phyloP scores from a whole-genome alignment of 2,329 filamentous ascomycete genomes.

The Aureobasidium sp. region DNA sequence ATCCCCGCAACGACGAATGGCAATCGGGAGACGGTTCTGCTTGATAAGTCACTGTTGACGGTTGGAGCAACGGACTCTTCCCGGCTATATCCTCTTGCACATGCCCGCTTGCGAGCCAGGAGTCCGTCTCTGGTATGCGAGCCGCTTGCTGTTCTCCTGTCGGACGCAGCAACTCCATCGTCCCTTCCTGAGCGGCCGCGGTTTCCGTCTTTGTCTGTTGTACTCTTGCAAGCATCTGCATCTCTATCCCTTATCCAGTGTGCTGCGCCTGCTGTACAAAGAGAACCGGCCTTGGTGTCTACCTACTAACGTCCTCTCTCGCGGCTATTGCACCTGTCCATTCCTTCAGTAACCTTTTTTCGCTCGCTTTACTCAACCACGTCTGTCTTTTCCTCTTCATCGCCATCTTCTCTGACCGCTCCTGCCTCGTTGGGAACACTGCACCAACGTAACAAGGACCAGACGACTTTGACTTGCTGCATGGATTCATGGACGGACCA shows the following conservation, averaged over 20 bases:
- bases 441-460: not conserved
- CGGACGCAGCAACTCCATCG: conserved; percentile 5
- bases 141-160: not conserved
- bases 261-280: not conserved
- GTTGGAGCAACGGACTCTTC: conserved; percentile 8
- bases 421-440: not conserved
- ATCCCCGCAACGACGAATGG: conserved; percentile 3
- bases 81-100: conserved; percentile 13
- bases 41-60: conserved; percentile 8
- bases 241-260: not conserved
- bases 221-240: not conserved
- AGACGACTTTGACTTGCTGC: not conserved
- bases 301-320: not conserved
- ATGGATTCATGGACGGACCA: conserved; percentile 14
- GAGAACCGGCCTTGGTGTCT: not conserved
- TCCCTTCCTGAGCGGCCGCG: not conserved
- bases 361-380: not conserved
- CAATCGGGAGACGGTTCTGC: conserved; percentile 3
- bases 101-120: not conserved
- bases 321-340: not conserved
- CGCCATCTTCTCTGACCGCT: not conserved
- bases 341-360: not conserved
- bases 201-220: not conserved
- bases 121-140: not conserved
- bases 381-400: not conserved